Conservation (phyloP, 164 flowering plant species). For the Echeveria elegans region DNA sequence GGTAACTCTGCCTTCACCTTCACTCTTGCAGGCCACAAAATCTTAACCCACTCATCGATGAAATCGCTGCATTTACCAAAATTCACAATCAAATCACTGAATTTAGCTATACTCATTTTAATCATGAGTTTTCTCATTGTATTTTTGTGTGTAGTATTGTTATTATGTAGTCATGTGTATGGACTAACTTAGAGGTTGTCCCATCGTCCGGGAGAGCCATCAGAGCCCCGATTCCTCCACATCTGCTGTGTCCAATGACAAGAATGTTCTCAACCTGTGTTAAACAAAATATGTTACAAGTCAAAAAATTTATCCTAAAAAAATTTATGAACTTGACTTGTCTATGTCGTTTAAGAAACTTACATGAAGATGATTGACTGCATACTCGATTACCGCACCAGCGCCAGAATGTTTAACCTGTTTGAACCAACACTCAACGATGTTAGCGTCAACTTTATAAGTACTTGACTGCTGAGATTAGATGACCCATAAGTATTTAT, state of each 20-base stretch:
- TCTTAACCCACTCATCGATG: slow-evolving; percentile 88
- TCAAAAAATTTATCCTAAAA: not conserved
- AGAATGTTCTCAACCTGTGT: slow-evolving; percentile 87
- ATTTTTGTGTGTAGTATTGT: not conserved
- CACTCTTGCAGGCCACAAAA: slow-evolving; percentile 50
- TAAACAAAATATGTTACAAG: not conserved
- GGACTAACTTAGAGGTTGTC: slow-evolving; percentile 50
- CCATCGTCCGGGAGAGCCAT: slow-evolving; percentile 81
- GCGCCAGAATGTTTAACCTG: slow-evolving; percentile 51
- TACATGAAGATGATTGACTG: slow-evolving; percentile 61
- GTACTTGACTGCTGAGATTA: no score
- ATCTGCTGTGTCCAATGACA: slow-evolving; percentile 85
- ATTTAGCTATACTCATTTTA: not conserved
- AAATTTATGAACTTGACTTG: not conserved
- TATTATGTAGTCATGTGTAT: not conserved
- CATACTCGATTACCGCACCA: slow-evolving; percentile 78
- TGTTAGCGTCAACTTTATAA: no score
- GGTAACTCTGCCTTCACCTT: slow-evolving; percentile 39
- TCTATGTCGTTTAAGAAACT: not conserved
- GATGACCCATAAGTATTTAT: not conserved
- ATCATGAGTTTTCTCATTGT: no score
- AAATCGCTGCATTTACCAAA: slow-evolving; percentile 44
- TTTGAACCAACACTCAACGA: slow-evolving; percentile 3
- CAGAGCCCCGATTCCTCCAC: slow-evolving; percentile 95
- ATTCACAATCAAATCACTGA: not conserved